Percentiles rank a stretch among this genome's conserved stretches.
phyloP scores from a whole-genome alignment of 2,329 filamentous ascomycete genomes.

The Colletotrichum sp. region DNA sequence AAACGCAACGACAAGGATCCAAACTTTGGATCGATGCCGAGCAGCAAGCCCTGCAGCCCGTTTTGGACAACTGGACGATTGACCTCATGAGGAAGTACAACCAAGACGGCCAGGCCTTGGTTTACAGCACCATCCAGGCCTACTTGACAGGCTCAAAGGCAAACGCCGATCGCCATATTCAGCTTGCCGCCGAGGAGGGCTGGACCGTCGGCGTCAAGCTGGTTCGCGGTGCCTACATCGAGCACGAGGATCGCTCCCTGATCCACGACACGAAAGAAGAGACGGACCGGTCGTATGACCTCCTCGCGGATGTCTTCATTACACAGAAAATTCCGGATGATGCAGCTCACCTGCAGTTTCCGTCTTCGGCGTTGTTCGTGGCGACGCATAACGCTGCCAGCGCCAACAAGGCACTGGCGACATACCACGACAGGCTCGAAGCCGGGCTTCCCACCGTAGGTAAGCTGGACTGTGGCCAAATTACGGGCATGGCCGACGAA shows the following conservation, averaged over 20 bases:
- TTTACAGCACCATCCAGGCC: constrained; percentile 83
- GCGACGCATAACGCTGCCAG: constrained; percentile 75
- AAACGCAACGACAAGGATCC: constrained; percentile 71
- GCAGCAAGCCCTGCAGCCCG: constrained; percentile 77
- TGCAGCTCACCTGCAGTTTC: constrained; percentile 52
- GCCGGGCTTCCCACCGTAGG: constrained; percentile 41
- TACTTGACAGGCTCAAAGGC: constrained; percentile 70
- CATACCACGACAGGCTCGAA: constrained; percentile 57
- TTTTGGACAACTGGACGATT: constrained; percentile 82
- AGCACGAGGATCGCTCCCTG: constrained; percentile 69
- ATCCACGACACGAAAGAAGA: constrained; percentile 76
- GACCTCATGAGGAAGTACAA: constrained; percentile 79
- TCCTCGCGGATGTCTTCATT: constrained; percentile 70
- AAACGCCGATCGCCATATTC: constrained; percentile 64
- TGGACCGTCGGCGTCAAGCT: constrained; percentile 77
- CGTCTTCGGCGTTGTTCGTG: constrained; percentile 66
- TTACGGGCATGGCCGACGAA: constrained; percentile 84
- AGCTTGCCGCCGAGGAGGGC: constrained; percentile 58
- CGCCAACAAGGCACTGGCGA: constrained; percentile 62
- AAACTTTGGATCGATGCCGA: constrained; percentile 86
- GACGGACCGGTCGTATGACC: constrained; percentile 76
- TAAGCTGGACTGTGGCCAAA: constrained; percentile 40
- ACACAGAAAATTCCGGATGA: constrained; percentile 52
- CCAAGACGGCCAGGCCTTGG: constrained; percentile 62
- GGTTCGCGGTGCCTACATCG: constrained; percentile 76